Base-by-base conservation (phyloP, 345 rosid species). In the Physaria fendleri region DNA sequence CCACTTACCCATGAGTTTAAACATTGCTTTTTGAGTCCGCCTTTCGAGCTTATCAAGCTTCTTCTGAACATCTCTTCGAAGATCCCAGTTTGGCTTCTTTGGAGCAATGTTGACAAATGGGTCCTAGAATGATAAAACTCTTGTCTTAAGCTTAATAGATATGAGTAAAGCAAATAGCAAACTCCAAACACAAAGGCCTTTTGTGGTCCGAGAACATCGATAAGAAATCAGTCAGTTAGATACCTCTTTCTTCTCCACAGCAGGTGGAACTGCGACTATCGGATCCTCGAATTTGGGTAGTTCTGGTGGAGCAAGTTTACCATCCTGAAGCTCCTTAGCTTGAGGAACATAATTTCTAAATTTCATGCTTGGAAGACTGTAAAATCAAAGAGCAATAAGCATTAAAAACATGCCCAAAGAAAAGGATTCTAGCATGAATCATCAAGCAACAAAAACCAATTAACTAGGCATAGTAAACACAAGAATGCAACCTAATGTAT, bases 281-380 rank as follows among this genome's bases (percentile, higher is more conserved):
- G 92, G 95, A 55, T 89, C 97, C 74, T 89, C 95, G 17, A 93
- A 93, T 69, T 87, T 89, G 4, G 97, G 95, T 9, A 89, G 79
- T 67, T 73, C 85, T 0, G 95, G 97, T 8, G 97, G 96, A 45
- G 84, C 84, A 45, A 93, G 73, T 76, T 87, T 87, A 62, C 82
- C 88, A 63, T 82, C 94, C 68, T 85, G 99, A 69, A 93, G 99
- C 53, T 82, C 85, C 81, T 79, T 81, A 71, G 77, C 96, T 56
- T 89, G 95, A n/a, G 99, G 99, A 40, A 93, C 88, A 58, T 93
- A 93, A 62, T 93, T 89, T 45, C 97, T 81, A 70, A 93, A 93
- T 57, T 89, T 93, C 95, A 89, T 78, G 52, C 74, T 72, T 32
- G 65, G 82, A 64, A 72, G 81, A 43, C 98, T 86, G 79, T 15